Conservation (phyloP, 495 filamentous ascomycete species). For the Cercophora samala region DNA sequence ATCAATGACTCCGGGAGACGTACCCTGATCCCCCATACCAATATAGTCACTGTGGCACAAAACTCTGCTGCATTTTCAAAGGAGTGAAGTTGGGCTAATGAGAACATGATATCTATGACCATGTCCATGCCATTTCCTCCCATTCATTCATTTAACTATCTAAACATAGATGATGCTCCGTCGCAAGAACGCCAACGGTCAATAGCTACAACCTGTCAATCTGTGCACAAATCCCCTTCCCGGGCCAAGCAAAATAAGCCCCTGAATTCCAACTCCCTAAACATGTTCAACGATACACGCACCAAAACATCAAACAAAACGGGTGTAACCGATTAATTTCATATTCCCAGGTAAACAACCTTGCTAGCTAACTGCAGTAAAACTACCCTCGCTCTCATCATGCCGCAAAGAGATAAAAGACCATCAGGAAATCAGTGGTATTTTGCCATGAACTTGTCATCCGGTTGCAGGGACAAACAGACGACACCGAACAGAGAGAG, state of each 20-base stretch:
- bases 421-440: background rate
- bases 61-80: too few species aligned
- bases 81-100: too few species aligned
- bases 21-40: background rate
- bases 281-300: background rate
- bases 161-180: background rate
- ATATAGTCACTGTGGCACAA: background rate
- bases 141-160: background rate
- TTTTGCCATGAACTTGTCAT: background rate
- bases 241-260: background rate
- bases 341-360: background rate
- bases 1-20: background rate
- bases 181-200: background rate
- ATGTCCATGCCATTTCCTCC: too few species aligned
- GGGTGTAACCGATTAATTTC: background rate
- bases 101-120: too few species aligned
- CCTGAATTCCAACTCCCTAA: background rate
- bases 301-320: background rate
- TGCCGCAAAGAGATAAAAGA: background rate
- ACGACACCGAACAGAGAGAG: background rate
- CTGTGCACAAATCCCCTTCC: background rate
- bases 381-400: background rate
- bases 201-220: background rate
- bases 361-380: background rate
- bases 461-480: background rate